Evolutionary conservation across 176 grass and related monocot species (phyloP).

Genomic region (Aegilops bicornis): DNA sequence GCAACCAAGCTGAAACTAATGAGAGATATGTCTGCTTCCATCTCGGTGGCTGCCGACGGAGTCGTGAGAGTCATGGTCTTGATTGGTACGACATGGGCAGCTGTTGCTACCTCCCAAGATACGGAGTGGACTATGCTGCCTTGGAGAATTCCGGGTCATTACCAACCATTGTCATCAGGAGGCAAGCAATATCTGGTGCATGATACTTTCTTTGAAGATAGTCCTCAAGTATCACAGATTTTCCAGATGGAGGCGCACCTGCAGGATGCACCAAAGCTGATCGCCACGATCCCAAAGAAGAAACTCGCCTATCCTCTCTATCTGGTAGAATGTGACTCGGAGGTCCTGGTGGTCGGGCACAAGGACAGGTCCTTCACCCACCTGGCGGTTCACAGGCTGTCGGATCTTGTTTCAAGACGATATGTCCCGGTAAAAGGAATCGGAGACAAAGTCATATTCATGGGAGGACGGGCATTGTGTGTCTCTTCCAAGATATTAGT

Average conservation of each 20-base stretch:
- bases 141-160: background rate
- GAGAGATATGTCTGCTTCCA: background rate
- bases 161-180: background rate
- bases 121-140: background rate
- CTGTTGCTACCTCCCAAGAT: background rate
- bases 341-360: constrained; percentile 6
- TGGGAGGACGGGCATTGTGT: background rate
- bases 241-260: background rate
- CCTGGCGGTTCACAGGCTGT: background rate
- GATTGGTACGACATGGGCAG: background rate
- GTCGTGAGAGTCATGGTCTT: background rate
- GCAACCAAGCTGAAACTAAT: background rate
- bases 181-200: background rate
- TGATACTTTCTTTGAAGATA: too few species aligned
- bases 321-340: background rate
- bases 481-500: constrained; percentile 5
- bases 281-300: background rate
- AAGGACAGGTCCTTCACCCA: background rate
- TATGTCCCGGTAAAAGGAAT: background rate
- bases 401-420: background rate
- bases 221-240: background rate
- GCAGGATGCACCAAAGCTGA: background rate
- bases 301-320: background rate
- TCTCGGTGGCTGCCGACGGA: background rate
- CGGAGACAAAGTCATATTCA: background rate